Percentiles rank a stretch among this genome's conserved stretches.
Conservation (phyloP, 805 yeast genomes). For the Torulaspora microellipsoides region DNA sequence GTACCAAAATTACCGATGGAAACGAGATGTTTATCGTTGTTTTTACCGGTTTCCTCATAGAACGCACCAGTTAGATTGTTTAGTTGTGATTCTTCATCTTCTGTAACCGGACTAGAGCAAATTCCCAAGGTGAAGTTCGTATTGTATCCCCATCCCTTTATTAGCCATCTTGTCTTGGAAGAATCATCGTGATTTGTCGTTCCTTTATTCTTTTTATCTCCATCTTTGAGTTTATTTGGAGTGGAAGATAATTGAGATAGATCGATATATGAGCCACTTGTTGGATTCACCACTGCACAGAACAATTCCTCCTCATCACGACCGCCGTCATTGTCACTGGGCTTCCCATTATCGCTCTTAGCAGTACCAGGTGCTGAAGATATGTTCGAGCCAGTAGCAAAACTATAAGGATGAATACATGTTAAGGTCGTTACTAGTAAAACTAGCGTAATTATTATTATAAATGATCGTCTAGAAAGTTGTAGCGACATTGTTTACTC, state of each 20-base stretch:
- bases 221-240: conserved; percentile 21
- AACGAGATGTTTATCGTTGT: conserved; percentile 16
- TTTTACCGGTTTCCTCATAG: conserved; percentile 44
- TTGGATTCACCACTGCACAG: conserved; percentile 32
- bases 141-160: conserved; percentile 66
- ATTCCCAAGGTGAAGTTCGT: conserved; percentile 71
- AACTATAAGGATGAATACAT: neutral
- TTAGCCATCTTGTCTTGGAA: conserved; percentile 45
- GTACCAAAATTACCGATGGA: conserved; percentile 62
- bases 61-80: conserved; percentile 46
- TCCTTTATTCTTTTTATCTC: conserved; percentile 4
- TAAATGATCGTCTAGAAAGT: neutral
- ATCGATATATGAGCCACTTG: conserved; percentile 31
- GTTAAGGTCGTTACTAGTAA: conserved; percentile 2
- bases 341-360: neutral
- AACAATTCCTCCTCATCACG: conserved; percentile 18
- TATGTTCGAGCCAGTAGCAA: neutral
- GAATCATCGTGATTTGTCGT: conserved; percentile 8
- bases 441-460: neutral
- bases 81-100: conserved; percentile 22
- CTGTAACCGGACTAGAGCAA: conserved; percentile 52
- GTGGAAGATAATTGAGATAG: conserved; percentile 31
- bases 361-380: neutral
- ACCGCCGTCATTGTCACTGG: conserved; percentile 1
- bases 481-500: conserved; percentile 1